phyloP scores from a whole-genome alignment of 2,329 filamentous ascomycete genomes.

The Sporothrix dimorphospora region DNA sequence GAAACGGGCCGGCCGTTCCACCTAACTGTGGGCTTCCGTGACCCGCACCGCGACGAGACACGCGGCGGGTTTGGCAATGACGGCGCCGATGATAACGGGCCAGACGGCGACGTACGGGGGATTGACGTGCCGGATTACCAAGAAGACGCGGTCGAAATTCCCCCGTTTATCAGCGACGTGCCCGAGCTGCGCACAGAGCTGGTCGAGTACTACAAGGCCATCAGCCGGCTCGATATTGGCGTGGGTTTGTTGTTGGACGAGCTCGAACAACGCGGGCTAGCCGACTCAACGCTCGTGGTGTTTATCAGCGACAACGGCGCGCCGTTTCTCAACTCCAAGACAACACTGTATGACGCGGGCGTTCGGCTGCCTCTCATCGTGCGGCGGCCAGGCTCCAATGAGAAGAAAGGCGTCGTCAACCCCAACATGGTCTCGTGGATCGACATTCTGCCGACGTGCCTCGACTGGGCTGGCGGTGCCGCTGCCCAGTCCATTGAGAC shows the following conservation, averaged over 20 bases:
- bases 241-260: constrained; percentile 46
- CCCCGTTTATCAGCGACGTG: constrained; percentile 46
- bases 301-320: constrained; percentile 55
- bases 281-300: constrained; percentile 47
- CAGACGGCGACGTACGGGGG: constrained; percentile 30
- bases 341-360: constrained; percentile 54
- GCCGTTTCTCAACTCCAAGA: constrained; percentile 56
- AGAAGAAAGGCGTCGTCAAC: constrained; percentile 40
- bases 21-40: constrained; percentile 51
- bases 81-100: constrained; percentile 36
- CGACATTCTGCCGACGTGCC: constrained; percentile 50
- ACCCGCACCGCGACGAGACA: constrained; percentile 50
- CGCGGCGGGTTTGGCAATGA: constrained; percentile 50
- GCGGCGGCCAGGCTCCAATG: constrained; percentile 39
- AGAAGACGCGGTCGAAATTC: constrained; percentile 45
- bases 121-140: constrained; percentile 35
- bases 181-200: constrained; percentile 49
- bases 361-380: constrained; percentile 50
- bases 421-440: constrained; percentile 51
- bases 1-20: constrained; percentile 44
- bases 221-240: constrained; percentile 48
- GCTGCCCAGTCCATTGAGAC: constrained; percentile 31
- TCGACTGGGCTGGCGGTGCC: constrained; percentile 44
- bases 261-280: constrained; percentile 41
- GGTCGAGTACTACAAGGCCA: constrained; percentile 47